A percentile compares a stretch with the other conserved stretches of the same genome.
These are phyloP conservation scores for Microbotryum intermedium DNA, from an alignment of 1,284 basidiomycete species.

Conservation along the genomic window DNA sequence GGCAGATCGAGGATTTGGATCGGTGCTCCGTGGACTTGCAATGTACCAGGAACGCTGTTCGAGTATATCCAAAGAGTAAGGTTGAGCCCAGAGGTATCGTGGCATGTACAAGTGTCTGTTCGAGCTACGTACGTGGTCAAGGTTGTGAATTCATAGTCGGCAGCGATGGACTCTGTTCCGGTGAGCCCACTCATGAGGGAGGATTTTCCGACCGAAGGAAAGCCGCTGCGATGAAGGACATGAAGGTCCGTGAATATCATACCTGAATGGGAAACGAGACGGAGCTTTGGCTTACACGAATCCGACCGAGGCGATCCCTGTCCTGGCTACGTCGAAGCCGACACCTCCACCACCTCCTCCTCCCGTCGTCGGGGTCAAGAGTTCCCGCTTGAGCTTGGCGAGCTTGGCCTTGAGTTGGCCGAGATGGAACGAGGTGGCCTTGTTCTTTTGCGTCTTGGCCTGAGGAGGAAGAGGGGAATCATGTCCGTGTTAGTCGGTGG, in stretches of 20 bases:
- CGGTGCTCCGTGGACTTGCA: conserved; percentile 89
- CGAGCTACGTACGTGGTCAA: conserved; percentile 34
- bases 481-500: conserved; percentile 9
- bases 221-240: conserved; percentile 27
- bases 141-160: conserved; percentile 93
- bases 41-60: conserved; percentile 80
- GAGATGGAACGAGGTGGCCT: conserved; percentile 48
- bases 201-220: conserved; percentile 56
- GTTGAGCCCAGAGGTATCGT: not conserved
- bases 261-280: not conserved
- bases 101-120: too few species aligned
- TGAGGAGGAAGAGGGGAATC: conserved; percentile 39
- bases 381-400: conserved; percentile 89
- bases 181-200: conserved; percentile 97
- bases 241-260: conserved; percentile 35
- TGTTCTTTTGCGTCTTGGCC: conserved; percentile 82
- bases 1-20: conserved; percentile 52
- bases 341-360: conserved; percentile 78
- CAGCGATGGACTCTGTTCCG: conserved; percentile 94
- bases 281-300: conserved; percentile 60
- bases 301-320: conserved; percentile 90
- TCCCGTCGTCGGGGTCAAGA: conserved; percentile 68
- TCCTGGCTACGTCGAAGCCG: conserved; percentile 60
- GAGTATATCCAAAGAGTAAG: conserved; percentile 1
- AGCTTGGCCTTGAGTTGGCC: conserved; percentile 92